Conservation (phyloP, 2,329 filamentous ascomycete species). For the Fulvia fulva region DNA sequence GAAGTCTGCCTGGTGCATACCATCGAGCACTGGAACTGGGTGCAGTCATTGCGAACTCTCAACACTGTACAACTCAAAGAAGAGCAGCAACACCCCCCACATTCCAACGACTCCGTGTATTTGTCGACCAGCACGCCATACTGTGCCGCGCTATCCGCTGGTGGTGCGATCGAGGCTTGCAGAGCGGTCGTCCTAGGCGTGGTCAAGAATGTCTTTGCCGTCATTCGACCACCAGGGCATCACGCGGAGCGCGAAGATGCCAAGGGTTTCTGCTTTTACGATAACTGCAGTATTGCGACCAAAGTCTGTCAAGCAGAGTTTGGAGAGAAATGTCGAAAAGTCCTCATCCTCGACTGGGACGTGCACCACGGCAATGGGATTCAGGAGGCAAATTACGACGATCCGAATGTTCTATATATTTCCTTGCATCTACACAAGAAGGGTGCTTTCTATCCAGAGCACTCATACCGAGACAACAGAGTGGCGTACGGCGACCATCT, state of each 20-base stretch:
- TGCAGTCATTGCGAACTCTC: slow-evolving; percentile 54
- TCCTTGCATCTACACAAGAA: slow-evolving; percentile 86
- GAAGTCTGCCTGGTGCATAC: slow-evolving; percentile 81
- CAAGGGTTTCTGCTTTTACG: slow-evolving; percentile 96
- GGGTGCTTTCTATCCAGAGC: slow-evolving; percentile 76
- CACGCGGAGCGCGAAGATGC: slow-evolving; percentile 83
- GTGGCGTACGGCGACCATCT: slow-evolving; percentile 56
- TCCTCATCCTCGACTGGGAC: slow-evolving; percentile 89
- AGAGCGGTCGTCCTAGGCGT: slow-evolving; percentile 78
- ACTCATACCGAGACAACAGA: slow-evolving; percentile 53
- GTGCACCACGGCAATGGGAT: slow-evolving; percentile 83
- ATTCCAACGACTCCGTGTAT: slow-evolving; percentile 46
- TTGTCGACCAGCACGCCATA: slow-evolving; percentile 43
- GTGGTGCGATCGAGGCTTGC: slow-evolving; percentile 93
- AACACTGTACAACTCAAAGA: slow-evolving; percentile 25
- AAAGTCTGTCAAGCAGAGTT: slow-evolving; percentile 79
- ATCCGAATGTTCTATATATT: slow-evolving; percentile 93
- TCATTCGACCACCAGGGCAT: slow-evolving; percentile 91
- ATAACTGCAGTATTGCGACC: slow-evolving; percentile 93
- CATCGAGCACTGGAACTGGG: slow-evolving; percentile 73
- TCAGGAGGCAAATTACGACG: slow-evolving; percentile 92
- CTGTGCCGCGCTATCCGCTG: slow-evolving; percentile 78
- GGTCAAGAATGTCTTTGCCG: slow-evolving; percentile 91
- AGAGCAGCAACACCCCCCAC: slow-evolving; percentile 60
- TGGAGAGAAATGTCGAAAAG: slow-evolving; percentile 74